Evolutionary conservation across 148 eudicot genomes (phyloP).

Genomic region (Amaranthus cruentus): DNA sequence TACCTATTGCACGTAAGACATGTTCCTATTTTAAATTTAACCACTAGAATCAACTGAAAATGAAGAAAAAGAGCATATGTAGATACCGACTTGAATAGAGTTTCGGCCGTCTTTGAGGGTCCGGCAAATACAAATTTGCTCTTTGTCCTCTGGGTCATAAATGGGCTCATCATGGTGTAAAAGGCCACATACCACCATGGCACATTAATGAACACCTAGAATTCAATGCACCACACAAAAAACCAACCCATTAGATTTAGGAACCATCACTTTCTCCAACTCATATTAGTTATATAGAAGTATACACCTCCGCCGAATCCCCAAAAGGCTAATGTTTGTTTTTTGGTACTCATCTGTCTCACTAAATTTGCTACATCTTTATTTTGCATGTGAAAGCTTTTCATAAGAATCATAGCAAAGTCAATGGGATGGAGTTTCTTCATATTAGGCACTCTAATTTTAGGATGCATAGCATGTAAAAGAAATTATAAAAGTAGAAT

Average conservation of each 20-base stretch:
- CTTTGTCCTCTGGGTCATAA: constrained; percentile 84
- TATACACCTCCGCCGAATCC: neutral
- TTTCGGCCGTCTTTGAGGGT: constrained; percentile 66
- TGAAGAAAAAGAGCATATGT: neutral
- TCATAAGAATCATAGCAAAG: neutral
- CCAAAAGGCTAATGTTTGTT: too few species aligned
- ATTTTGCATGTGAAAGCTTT: too few species aligned
- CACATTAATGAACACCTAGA: constrained; percentile 74
- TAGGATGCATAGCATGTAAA: neutral
- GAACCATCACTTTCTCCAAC: neutral
- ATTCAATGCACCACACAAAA: constrained; percentile 10
- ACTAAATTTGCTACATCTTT: too few species aligned
- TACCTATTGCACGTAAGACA: constrained; percentile 41
- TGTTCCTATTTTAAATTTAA: neutral
- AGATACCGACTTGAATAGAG: constrained; percentile 73
- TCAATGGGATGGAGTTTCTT: neutral
- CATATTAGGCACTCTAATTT: neutral
- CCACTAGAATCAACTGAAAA: neutral
- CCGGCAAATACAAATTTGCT: constrained; percentile 94
- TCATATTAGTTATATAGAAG: neutral
- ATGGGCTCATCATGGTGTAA: constrained; percentile 63
- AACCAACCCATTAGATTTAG: neutral
- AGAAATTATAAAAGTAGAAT: neutral
- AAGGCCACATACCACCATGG: constrained; percentile 92
- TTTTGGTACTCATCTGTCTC: too few species aligned